Base-by-base conservation (phyloP, 2,329 filamentous ascomycete genomes). In the Pseudogymnoascus sp. region DNA sequence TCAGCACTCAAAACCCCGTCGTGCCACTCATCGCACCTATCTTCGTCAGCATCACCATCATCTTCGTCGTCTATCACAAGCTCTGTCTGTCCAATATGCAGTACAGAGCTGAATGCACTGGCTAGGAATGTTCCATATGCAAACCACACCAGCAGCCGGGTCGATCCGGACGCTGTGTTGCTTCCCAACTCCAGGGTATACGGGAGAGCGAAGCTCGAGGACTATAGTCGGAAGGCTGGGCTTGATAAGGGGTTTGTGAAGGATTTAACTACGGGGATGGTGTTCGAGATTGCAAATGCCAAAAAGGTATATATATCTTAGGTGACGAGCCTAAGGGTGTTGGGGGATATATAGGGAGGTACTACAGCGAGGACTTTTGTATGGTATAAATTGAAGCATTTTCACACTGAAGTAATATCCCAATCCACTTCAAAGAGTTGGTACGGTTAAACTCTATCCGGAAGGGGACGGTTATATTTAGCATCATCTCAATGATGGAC, bases 1-100 rank as follows among this genome's bases (percentile, higher is more conserved):
- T 97, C 93, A 0, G 93, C 95, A 1, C 86, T 99, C 68, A 99
- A 99, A 76, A 97, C 95, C 0, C 95, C 95, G 0, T 87, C 91
- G 14, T 99, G 95, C 74, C 93, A 97, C 77, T 89, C 88, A 1
- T 65, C 67, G 2, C 67, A 72, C 31, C 62, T 66, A 8, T 65
- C 65, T 21, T 59, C 63, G 2, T 68, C 72, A 60, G 70, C 70
- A 6, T 70, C 69, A 19, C 68, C 70, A 24, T 71, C 68, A 60
- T 72, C 74, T 60, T 69, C 70, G 0, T 70, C 70, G 14, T 70
- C 68, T 11, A 66, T 71, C 72, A 74, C 67, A 62, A 86, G 86
- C 1, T 88, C 89, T 6, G 86, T 97, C 44, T 99, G 95, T 70
- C 95, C 95, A 2, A 97, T 99, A 72, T 99, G 95, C 79, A 95